These are phyloP conservation scores for Harrya chromipes DNA, from an alignment of 768 basidiomycete species.

Conservation along the genomic window DNA sequence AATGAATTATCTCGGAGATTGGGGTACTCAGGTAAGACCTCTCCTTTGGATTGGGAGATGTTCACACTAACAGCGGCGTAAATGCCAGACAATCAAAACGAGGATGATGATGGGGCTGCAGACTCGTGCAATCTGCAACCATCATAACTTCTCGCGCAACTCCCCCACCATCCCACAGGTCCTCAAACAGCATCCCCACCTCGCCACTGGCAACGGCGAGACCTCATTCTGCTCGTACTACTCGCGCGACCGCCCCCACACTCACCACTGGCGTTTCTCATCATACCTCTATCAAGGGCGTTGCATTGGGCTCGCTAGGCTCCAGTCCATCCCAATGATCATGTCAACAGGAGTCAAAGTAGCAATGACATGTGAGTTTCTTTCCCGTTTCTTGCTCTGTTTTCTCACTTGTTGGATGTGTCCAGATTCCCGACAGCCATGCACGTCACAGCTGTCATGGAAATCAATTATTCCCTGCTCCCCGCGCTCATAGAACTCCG, in stretches of 20 bases:
- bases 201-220: slow-evolving; percentile 40
- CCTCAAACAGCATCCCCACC: slow-evolving; percentile 40
- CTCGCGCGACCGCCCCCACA: slow-evolving; percentile 54
- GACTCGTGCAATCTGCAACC: too few species aligned
- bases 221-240: slow-evolving; percentile 56
- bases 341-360: slow-evolving; percentile 99
- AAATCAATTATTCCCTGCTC: slow-evolving; percentile 73
- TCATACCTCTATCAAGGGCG: slow-evolving; percentile 47
- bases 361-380: slow-evolving; percentile 90
- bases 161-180: slow-evolving; percentile 45
- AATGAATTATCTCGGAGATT: slow-evolving; percentile 96
- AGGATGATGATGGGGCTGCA: too few species aligned
- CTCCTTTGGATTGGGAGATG: too few species aligned
- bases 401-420: neutral
- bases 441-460: slow-evolving; percentile 95
- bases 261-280: slow-evolving; percentile 42
- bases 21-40: slow-evolving; percentile 88
- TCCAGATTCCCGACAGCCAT: slow-evolving; percentile 95
- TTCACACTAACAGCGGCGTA: neutral
- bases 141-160: slow-evolving; percentile 43
- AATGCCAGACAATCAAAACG: too few species aligned
- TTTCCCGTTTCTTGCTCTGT: neutral
- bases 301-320: slow-evolving; percentile 35
- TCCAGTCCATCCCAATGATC: slow-evolving; percentile 98
- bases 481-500: slow-evolving; percentile 85